These are phyloP conservation scores for Juncus effusus DNA, from an alignment of 176 grass and related monocot species.

Conservation along the genomic window DNA sequence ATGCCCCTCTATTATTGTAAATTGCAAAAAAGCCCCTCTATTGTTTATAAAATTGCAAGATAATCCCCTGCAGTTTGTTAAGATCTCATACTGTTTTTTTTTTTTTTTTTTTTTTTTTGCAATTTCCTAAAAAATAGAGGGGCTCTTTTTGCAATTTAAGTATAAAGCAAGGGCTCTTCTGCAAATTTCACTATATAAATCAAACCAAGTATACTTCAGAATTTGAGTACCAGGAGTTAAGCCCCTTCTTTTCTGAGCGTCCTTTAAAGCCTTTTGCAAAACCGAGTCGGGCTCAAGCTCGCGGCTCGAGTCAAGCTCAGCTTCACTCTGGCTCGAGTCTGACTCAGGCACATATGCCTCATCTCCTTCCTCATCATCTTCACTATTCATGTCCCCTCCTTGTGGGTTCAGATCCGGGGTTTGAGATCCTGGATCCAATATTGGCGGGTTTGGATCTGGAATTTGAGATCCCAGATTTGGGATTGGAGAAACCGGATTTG, in stretches of 20 bases:
- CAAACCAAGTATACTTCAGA: not conserved
- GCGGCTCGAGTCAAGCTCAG: not conserved
- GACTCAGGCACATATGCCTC: not conserved
- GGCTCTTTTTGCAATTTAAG: no score
- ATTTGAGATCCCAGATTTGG: no score
- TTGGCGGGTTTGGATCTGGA: no score
- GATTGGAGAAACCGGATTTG: not conserved
- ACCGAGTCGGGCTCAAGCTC: not conserved
- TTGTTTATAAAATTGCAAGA: no score
- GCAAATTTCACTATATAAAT: not conserved
- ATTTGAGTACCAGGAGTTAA: not conserved
- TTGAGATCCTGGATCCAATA: not conserved
- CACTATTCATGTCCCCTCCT: not conserved
- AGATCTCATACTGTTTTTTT: no score
- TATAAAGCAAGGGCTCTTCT: no score
- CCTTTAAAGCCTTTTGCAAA: not conserved
- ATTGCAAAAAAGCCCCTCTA: no score
- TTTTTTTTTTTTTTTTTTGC: no score
- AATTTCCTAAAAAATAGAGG: no score
- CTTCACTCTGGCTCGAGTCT: conserved; percentile 4
- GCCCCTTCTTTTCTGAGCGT: conserved; percentile 2
- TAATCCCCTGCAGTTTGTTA: no score
- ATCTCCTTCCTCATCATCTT: conserved; percentile 3
- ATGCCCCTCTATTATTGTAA: no score
- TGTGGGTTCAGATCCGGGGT: not conserved